Conservation (phyloP, 2,329 filamentous ascomycete species). For the Apiospora kogelbergensis region DNA sequence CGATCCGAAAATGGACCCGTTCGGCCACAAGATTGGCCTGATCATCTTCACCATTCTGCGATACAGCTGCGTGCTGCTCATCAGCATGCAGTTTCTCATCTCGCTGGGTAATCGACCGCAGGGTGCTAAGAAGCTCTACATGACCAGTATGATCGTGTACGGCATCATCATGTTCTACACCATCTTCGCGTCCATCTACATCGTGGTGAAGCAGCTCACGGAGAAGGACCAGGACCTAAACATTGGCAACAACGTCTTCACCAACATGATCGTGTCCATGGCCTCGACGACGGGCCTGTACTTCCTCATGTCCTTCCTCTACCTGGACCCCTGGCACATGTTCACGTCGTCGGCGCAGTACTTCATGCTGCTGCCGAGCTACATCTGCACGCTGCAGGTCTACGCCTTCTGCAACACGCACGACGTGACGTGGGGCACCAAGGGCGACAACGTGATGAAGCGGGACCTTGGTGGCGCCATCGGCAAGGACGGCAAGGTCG, state of each 20-base stretch:
- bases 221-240: slow-evolving; percentile 44
- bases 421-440: slow-evolving; percentile 98
- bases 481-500: slow-evolving; percentile 75
- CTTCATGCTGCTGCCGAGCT: slow-evolving; percentile 86
- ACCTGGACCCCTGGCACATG: slow-evolving; percentile 99
- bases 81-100: slow-evolving; percentile 93
- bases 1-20: slow-evolving; percentile 80
- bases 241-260: slow-evolving; percentile 87
- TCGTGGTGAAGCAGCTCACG: slow-evolving; percentile 78
- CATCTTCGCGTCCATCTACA: slow-evolving; percentile 83
- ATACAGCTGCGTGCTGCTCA: slow-evolving; percentile 83
- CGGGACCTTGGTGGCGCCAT: slow-evolving; percentile 89
- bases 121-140: slow-evolving; percentile 87
- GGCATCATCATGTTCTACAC: slow-evolving; percentile 95
- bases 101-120: slow-evolving; percentile 96
- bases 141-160: slow-evolving; percentile 87
- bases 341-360: slow-evolving; percentile 90
- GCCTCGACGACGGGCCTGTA: slow-evolving; percentile 89
- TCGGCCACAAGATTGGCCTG: slow-evolving; percentile 81
- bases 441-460: slow-evolving; percentile 93
- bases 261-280: slow-evolving; percentile 90
- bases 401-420: slow-evolving; percentile 99
- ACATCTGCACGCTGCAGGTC: slow-evolving; percentile 96
- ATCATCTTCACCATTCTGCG: slow-evolving; percentile 85
- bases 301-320: slow-evolving; percentile 94